A percentile compares a stretch with the other conserved stretches of the same genome.
Conservation (phyloP, 2,329 filamentous ascomycete species). For the Phoma sp. region DNA sequence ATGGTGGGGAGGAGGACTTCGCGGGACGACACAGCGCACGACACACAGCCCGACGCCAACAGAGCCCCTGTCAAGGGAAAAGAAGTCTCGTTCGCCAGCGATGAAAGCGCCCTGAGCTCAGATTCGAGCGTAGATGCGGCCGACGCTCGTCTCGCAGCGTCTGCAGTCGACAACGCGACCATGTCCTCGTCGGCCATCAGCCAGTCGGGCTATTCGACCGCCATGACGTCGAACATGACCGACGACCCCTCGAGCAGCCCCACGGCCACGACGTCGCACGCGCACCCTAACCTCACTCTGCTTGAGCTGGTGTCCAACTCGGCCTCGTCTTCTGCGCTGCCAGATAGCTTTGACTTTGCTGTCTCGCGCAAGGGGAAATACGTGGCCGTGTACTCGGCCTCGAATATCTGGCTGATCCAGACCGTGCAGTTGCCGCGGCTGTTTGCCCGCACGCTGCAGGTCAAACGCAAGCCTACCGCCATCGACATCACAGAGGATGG, state of each 20-base stretch:
- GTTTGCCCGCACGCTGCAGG: slow-evolving; percentile 47
- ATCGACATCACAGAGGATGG: slow-evolving; percentile 83
- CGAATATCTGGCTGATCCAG: slow-evolving; percentile 50
- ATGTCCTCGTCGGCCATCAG: slow-evolving; percentile 36
- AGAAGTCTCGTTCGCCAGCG: slow-evolving; percentile 29
- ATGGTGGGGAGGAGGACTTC: slow-evolving; percentile 36
- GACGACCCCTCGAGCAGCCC: slow-evolving; percentile 29
- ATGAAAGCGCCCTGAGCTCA: slow-evolving; percentile 34
- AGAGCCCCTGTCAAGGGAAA: slow-evolving; percentile 33
- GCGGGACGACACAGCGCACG: slow-evolving; percentile 25
- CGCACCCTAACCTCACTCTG: slow-evolving; percentile 44
- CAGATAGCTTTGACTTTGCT: slow-evolving; percentile 48
- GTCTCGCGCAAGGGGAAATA: slow-evolving; percentile 47
- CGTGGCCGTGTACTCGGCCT: slow-evolving; percentile 47
- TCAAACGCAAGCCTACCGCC: slow-evolving; percentile 56
- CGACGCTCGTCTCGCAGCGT: slow-evolving; percentile 40
- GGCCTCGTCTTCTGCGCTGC: slow-evolving; percentile 49
- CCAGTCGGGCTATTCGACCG: slow-evolving; percentile 41
- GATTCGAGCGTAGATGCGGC: slow-evolving; percentile 28
- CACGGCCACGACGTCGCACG: slow-evolving; percentile 34
- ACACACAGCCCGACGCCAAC: slow-evolving; percentile 27
- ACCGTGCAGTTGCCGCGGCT: slow-evolving; percentile 45
- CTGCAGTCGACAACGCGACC: slow-evolving; percentile 28
- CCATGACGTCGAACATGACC: slow-evolving; percentile 45
- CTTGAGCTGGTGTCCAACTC: slow-evolving; percentile 50